Conservation (phyloP, 1,284 basidiomycete genomes). For the Xerocomus amazonicus region DNA sequence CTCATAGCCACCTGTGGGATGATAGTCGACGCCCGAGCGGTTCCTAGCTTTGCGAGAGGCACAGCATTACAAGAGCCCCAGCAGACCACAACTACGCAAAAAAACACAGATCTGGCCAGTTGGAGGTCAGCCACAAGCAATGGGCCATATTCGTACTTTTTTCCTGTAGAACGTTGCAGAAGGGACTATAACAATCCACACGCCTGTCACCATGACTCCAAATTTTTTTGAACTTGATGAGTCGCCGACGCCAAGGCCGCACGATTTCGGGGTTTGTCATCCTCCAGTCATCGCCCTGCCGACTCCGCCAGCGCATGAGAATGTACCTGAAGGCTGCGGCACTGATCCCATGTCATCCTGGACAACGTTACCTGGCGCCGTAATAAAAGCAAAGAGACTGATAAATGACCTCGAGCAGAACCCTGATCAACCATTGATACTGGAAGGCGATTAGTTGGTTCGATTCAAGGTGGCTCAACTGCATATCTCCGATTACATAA, state of each 20-base stretch:
- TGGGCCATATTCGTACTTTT: neutral
- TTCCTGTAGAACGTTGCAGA: neutral
- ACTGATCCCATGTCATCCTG: too few species aligned
- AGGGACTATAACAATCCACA: neutral
- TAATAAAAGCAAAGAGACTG: too few species aligned
- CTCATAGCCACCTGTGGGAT: constrained; percentile 18
- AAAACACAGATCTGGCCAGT: neutral
- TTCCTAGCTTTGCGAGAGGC: neutral
- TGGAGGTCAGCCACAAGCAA: neutral
- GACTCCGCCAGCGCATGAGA: too few species aligned
- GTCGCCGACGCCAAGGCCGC: neutral
- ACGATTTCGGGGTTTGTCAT: neutral
- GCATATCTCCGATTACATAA: too few species aligned
- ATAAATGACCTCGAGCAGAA: too few species aligned
- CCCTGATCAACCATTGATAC: too few species aligned
- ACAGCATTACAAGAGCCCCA: neutral
- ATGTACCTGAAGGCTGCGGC: too few species aligned
- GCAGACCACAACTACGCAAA: too few species aligned
- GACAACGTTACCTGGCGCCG: too few species aligned
- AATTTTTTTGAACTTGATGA: neutral
- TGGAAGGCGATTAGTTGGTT: too few species aligned
- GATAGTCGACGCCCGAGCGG: constrained; percentile 1
- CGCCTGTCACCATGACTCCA: too few species aligned
- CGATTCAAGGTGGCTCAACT: too few species aligned
- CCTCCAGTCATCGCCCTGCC: neutral